Conservation (phyloP, 2,329 filamentous ascomycete species). For the Fusarium guadeloupense region DNA sequence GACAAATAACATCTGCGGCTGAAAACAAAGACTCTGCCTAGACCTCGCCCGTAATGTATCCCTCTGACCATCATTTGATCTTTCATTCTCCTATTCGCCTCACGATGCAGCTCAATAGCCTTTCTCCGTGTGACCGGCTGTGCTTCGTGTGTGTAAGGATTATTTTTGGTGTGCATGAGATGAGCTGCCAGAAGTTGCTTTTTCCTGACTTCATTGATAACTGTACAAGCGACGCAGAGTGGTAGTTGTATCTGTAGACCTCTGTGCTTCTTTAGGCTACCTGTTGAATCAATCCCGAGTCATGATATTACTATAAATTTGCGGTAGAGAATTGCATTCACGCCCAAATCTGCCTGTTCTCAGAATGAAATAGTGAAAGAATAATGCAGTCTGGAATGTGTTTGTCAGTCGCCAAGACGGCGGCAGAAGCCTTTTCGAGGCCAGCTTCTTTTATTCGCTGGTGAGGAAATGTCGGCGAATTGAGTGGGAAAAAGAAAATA, state of each 20-base stretch:
- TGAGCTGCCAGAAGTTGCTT: conserved; percentile 22
- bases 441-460: conserved; percentile 10
- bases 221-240: not conserved
- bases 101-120: too few species aligned
- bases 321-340: not conserved
- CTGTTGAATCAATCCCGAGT: too few species aligned
- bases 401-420: not conserved
- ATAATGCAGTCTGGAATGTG: not conserved
- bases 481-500: not conserved
- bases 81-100: too few species aligned
- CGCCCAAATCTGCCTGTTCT: too few species aligned
- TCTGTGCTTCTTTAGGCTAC: too few species aligned
- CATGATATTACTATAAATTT: not conserved
- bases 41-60: too few species aligned
- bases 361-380: not conserved
- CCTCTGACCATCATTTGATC: too few species aligned
- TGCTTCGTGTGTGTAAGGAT: conserved; percentile 11
- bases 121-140: too few species aligned
- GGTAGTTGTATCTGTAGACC: not conserved
- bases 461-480: conserved; percentile 2
- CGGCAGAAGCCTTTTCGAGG: conserved; percentile 7
- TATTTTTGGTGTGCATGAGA: conserved; percentile 2
- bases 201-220: conserved; percentile 2
- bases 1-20: too few species aligned
- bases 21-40: too few species aligned